Percentiles rank a stretch among this genome's conserved stretches.
Evolutionary conservation across 2,329 filamentous ascomycete species (phyloP).

Genomic region (Alternaria angustiovoidea): DNA sequence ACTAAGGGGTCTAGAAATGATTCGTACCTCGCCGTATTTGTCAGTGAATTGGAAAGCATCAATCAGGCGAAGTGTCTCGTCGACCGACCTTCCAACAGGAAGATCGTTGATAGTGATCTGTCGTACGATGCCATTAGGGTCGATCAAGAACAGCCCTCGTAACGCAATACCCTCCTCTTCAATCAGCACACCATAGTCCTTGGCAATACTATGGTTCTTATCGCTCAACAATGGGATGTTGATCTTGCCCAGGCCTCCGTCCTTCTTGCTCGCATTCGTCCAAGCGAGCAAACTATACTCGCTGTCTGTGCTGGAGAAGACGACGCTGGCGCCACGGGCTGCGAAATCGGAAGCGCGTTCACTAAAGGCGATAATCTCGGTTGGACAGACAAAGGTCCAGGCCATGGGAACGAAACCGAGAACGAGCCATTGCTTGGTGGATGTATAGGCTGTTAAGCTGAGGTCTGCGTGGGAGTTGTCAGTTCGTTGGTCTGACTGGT

Average conservation of each 20-base stretch:
- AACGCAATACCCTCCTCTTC: slow-evolving; percentile 71
- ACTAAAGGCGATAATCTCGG: slow-evolving; percentile 71
- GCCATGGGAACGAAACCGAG: slow-evolving; percentile 73
- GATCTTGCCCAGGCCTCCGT: slow-evolving; percentile 68
- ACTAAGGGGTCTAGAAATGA: not conserved
- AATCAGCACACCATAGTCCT: slow-evolving; percentile 69
- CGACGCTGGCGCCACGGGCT: slow-evolving; percentile 66
- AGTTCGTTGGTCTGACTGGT: slow-evolving; percentile 11
- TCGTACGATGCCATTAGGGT: slow-evolving; percentile 67
- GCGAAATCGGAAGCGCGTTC: slow-evolving; percentile 68
- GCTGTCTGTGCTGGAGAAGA: slow-evolving; percentile 69
- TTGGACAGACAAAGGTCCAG: slow-evolving; percentile 73
- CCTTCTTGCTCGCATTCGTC: slow-evolving; percentile 65
- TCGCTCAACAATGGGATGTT: slow-evolving; percentile 70
- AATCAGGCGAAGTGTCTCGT: slow-evolving; percentile 67
- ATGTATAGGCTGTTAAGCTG: slow-evolving; percentile 51
- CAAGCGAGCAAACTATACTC: slow-evolving; percentile 67
- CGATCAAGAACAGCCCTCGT: slow-evolving; percentile 71
- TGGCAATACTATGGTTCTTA: slow-evolving; percentile 67
- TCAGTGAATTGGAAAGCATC: slow-evolving; percentile 60
- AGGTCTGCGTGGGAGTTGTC: slow-evolving; percentile 39
- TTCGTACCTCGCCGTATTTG: slow-evolving; percentile 51
- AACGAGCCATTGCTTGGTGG: slow-evolving; percentile 65
- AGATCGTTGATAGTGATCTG: slow-evolving; percentile 72
- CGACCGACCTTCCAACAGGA: slow-evolving; percentile 69